These are phyloP conservation scores for Phytophthora citrophthora DNA, from an alignment of 352 stramenopile species.

Conservation along the genomic window DNA sequence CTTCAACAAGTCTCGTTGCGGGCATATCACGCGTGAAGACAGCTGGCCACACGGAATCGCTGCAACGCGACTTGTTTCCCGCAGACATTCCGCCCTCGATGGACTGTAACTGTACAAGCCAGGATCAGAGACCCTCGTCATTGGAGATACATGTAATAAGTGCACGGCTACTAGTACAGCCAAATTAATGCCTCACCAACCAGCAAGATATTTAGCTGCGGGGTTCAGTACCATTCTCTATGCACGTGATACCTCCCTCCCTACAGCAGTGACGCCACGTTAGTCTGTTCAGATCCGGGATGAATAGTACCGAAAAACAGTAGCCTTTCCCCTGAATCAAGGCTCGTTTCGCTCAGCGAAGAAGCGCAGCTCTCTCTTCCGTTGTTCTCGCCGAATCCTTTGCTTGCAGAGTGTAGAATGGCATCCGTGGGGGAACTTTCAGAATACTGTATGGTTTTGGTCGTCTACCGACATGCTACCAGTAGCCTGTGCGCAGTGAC, in stretches of 20 bases:
- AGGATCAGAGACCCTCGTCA: background rate
- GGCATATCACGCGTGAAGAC: slow-evolving; percentile 16
- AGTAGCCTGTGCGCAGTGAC: too few species aligned
- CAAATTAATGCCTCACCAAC: too few species aligned
- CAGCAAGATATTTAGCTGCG: too few species aligned
- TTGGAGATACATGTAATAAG: background rate
- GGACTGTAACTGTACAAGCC: background rate
- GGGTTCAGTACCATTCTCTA: too few species aligned
- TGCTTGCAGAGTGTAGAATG: background rate
- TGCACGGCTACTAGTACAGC: too few species aligned
- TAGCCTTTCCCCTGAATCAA: slow-evolving; percentile 20
- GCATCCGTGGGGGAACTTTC: too few species aligned
- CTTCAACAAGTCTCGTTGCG: background rate
- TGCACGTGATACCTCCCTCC: too few species aligned
- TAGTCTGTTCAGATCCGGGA: slow-evolving; percentile 13
- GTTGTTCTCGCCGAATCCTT: background rate
- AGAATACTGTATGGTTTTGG: too few species aligned
- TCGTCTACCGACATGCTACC: too few species aligned
- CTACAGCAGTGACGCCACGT: background rate
- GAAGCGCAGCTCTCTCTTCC: slow-evolving; percentile 12
- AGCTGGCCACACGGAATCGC: slow-evolving; percentile 20
- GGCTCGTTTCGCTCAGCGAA: background rate
- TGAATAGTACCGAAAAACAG: background rate
- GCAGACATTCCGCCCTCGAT: slow-evolving; percentile 26
- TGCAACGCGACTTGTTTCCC: slow-evolving; percentile 21